A percentile compares a stretch with the other conserved stretches of the same genome.
These are phyloP conservation scores for Immersiella caudata DNA, from an alignment of 495 filamentous ascomycete species.

Conservation along the genomic window DNA sequence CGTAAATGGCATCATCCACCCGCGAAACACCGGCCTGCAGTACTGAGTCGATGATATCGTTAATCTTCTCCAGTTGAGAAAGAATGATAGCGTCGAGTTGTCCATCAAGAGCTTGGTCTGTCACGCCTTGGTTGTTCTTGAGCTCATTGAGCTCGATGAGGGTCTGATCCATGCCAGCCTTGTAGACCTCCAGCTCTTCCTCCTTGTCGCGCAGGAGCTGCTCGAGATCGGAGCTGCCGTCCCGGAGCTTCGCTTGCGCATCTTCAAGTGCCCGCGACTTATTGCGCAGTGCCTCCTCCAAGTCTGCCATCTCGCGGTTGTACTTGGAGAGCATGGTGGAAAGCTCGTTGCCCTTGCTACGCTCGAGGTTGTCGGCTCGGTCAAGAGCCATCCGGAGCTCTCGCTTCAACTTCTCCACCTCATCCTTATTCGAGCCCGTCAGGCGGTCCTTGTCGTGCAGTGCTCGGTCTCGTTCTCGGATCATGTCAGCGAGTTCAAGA, in stretches of 20 bases:
- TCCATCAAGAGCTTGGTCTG: slow-evolving; percentile 80
- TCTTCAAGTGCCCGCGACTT: slow-evolving; percentile 92
- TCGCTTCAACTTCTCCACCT: slow-evolving; percentile 94
- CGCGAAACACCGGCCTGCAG: slow-evolving; percentile 90
- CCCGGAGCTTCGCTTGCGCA: slow-evolving; percentile 69
- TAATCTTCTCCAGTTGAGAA: slow-evolving; percentile 85
- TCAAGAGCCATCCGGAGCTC: slow-evolving; percentile 92
- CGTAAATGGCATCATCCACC: slow-evolving; percentile 95
- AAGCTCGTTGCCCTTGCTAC: slow-evolving; percentile 89
- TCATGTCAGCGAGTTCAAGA: slow-evolving; percentile 97
- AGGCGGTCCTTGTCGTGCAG: slow-evolving; percentile 87
- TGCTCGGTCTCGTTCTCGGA: slow-evolving; percentile 93
- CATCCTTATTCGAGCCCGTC: slow-evolving; percentile 84
- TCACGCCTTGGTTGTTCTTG: slow-evolving; percentile 66
- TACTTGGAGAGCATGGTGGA: slow-evolving; percentile 93
- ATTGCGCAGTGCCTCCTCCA: slow-evolving; percentile 88
- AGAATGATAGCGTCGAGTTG: slow-evolving; percentile 88
- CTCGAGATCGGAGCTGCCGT: slow-evolving; percentile 84
- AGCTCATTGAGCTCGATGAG: slow-evolving; percentile 88
- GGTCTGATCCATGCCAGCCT: slow-evolving; percentile 95
- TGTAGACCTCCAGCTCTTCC: slow-evolving; percentile 95
- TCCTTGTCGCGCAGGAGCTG: slow-evolving; percentile 85
- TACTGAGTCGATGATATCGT: slow-evolving; percentile 97
- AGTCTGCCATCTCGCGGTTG: slow-evolving; percentile 93
- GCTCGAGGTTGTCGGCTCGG: slow-evolving; percentile 89